Base-by-base conservation (phyloP, 352 stramenopile genomes). In the Phytophthora hybrid region DNA sequence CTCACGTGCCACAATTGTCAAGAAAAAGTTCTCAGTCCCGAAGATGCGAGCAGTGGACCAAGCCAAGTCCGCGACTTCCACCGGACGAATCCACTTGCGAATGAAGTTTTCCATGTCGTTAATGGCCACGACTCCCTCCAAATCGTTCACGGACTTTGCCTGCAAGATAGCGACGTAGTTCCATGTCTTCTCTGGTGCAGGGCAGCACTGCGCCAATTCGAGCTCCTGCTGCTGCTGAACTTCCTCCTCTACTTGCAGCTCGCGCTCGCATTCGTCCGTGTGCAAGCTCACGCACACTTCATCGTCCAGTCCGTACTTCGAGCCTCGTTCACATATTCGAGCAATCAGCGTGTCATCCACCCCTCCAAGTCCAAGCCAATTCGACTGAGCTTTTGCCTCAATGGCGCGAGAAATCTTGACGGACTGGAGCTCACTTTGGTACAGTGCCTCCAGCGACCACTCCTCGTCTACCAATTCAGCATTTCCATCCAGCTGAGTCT, bases 231-330 rank as follows among this genome's bases (percentile, higher is more conserved):
- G 57, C 4, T 72, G 59, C 60, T 87, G 54, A 11, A 78, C 49
- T 44, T 85, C 77, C 29, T 87, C 68, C 47, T 89, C 63, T 7
- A 84, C 59, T 39, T 87, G 80, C 21, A 89, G 41, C 65, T 91
- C 80, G 3, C 76, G 80, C 57, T 91, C 82, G 10, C 80, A 88
- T 34, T 89, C 76, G 41, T 87, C 73, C 6, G 61, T 73, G 44
- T 83, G 81, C 0, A 69, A 59, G 16, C 69, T 80, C 11, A 85
- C 70, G 2, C 79, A 60, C 0, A 86, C 65, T 16, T 75, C 72
- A 34, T 83, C 69, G 21, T 88, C 74, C 2, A 77, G 47, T 2
- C 80, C 83, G 49, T 73, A 89, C 6, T 9, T 29, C 1, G 23
- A 29, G 0, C 67, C 59, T 54, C 21, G 41, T 4, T 9, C 26